Conservation (phyloP, 768 basidiomycete species). For the Collybia sp. region DNA sequence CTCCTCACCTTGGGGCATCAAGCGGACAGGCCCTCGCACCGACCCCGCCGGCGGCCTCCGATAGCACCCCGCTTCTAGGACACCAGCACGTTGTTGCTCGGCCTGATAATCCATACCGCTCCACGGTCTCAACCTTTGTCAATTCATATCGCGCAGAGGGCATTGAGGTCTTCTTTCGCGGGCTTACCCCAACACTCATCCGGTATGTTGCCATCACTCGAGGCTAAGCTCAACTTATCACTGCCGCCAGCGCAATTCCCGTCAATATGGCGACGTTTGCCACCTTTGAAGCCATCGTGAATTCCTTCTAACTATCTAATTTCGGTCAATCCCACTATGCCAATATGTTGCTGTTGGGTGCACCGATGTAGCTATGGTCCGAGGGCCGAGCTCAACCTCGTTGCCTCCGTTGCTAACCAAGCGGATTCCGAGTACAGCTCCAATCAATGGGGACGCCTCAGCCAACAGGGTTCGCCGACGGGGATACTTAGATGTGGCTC, state of each 20-base stretch:
- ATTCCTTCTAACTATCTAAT: conserved; percentile 13
- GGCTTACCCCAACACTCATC: conserved; percentile 76
- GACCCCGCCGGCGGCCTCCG: neutral
- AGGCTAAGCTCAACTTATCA: neutral
- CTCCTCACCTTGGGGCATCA: neutral
- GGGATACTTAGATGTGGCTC: too few relatives aligned
- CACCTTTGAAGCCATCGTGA: conserved; percentile 62
- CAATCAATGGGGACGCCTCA: too few relatives aligned
- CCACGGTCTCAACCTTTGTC: conserved; percentile 51
- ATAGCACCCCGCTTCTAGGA: conserved; percentile 9
- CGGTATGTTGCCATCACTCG: conserved; percentile 42
- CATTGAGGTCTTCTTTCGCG: conserved; percentile 64
- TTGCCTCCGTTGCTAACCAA: too few relatives aligned
- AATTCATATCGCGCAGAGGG: conserved; percentile 66
- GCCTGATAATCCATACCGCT: conserved; percentile 53
- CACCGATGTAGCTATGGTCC: too few relatives aligned
- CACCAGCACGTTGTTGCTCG: conserved; percentile 1
- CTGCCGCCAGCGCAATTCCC: conserved; percentile 55
- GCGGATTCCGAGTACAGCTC: too few relatives aligned
- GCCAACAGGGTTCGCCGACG: too few relatives aligned
- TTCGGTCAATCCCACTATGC: too few relatives aligned
- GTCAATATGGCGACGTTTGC: conserved; percentile 82
- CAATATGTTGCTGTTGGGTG: too few relatives aligned
- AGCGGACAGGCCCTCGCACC: neutral
- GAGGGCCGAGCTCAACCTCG: too few relatives aligned